Percentiles rank a stretch among this genome's conserved stretches.
phyloP scores from a whole-genome alignment of 2,329 filamentous ascomycete species.

The Metarhizium sp. region DNA sequence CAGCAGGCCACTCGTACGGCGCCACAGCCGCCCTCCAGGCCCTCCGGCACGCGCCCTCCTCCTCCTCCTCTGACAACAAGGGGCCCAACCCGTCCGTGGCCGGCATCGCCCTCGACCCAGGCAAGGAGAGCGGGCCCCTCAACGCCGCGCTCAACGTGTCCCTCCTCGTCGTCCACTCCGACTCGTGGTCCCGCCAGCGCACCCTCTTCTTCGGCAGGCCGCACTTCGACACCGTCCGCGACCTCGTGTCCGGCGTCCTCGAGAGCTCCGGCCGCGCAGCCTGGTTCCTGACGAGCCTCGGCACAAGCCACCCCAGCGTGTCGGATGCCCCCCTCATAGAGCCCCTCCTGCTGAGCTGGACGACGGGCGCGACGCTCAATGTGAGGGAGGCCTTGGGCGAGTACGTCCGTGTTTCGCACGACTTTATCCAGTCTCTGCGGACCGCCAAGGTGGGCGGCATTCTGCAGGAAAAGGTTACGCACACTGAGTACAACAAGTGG shows the following conservation, averaged over 20 bases:
- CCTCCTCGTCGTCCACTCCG: conserved; percentile 52
- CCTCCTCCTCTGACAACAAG: conserved; percentile 2
- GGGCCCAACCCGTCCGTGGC: conserved; percentile 33
- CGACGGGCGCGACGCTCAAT: conserved; percentile 51
- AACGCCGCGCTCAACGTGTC: conserved; percentile 51
- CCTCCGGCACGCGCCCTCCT: conserved; percentile 34
- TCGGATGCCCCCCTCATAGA: conserved; percentile 59
- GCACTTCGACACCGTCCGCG: conserved; percentile 54
- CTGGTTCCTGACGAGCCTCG: conserved; percentile 46
- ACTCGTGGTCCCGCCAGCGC: conserved; percentile 51
- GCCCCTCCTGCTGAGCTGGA: conserved; percentile 49
- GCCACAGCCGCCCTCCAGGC: conserved; percentile 54
- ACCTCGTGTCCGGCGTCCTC: conserved; percentile 39
- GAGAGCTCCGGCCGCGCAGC: conserved; percentile 26
- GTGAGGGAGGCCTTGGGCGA: conserved; percentile 45
- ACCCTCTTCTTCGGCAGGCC: conserved; percentile 52
- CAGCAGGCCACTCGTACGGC: conserved; percentile 57
- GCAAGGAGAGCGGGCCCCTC: conserved; percentile 52
- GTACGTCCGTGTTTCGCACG: conserved; percentile 49
- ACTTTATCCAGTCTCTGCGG: conserved; percentile 43
- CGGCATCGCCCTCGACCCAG: conserved; percentile 55
- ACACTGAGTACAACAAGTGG: conserved; percentile 31
- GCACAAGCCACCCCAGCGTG: conserved; percentile 52
- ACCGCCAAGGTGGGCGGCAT: conserved; percentile 34
- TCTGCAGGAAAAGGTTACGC: conserved; percentile 38